Evolutionary conservation across 495 filamentous ascomycete genomes (phyloP), one percentile per base, ranked within the genome.

Genomic region (Pyrenula massariospora): DNA sequence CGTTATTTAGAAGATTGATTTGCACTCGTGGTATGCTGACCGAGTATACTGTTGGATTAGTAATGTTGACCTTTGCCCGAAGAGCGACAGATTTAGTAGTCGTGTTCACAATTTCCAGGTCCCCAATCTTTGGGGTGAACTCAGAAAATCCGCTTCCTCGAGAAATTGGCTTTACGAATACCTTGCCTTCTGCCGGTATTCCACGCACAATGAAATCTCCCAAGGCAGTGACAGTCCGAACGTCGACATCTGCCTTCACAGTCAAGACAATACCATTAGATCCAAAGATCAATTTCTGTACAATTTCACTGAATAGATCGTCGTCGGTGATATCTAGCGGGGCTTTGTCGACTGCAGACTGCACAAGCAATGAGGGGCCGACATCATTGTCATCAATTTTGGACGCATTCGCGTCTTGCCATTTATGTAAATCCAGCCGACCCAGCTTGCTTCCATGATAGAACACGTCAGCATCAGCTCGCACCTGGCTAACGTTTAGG

Each of bases 11-110:
- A 25, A 97, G 64, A 56, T 89, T 76, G 36, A 95, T 73, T 63
- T 89, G 88, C 51, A 87, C 62, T 58, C 84, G 92, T 10, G 93
- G 92, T 47, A 98, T 71, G 20, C 75, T 73, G 0, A 87, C 89
- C 22, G 87, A 83, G 67, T 96, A 96, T 0, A 83, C 72, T 1
- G 90, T 94, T 2, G 93, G 93, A 63, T 98, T 98, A 1, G 87
- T 92, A 58, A 96, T 73, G 65, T 91, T 93, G 56, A 94, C 71
- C 21, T 64, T 70, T 10, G 88, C 84, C 57, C 79, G 72, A 10
- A 96, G 66, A 12, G 78, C 80, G 21, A 96, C 67, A 3, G 84
- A 86, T 15, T 82, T 78, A 48, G 77, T 69, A 2, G 83, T 83
- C 0, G 90, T 94, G 47, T 84, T 74, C 25, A 82, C 63, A 56